Evolutionary conservation across 345 rosid species (phyloP), one percentile per base, ranked within the genome.

Genomic region (Mercurialis annua): DNA sequence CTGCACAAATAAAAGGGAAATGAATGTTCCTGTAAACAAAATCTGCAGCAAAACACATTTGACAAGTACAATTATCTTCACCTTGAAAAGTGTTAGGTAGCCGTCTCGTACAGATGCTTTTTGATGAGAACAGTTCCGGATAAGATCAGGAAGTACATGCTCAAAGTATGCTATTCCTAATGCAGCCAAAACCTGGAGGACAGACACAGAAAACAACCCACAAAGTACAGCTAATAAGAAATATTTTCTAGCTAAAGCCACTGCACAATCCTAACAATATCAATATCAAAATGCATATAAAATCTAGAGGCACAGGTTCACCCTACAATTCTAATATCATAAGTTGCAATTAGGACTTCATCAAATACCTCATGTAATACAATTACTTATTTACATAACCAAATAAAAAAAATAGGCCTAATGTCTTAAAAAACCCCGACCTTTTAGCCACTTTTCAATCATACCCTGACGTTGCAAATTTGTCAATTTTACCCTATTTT

Each of bases 21-120:
- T 6, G 23, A 31, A 68, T n/a, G 36, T 9, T 17, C 9, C 7
- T 49, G 3, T 4, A 57, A 16, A 20, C 14, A 59, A 47, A 60
- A 40, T 18, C 10, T 26, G 20, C 49, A 61, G 18, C 14, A 57
- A n/a, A 61, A 61, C 15, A 59, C 23, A 73, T n/a, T 20, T 34
- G 2, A 26, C 0, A 30, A 15, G 21, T 47, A 30, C 6, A 62
- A 54, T 10, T 24, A 15, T 62, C 11, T 62, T 76, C 57, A 91
- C 99, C 95, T 87, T 91, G 87, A 94, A 94, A 78, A 94, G 90
- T 14, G 99, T 94, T 68, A 94, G 79, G 82, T 94, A 94, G 74
- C 99, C 99, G 84, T 94, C 99, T 62, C 99, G 98, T 21, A 91
- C 97, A 10, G 92, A 86, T 34, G 98, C 96, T 76, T 76, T 89